phyloP scores from a whole-genome alignment of 495 filamentous ascomycete genomes.

The Aspergillus leporis region DNA sequence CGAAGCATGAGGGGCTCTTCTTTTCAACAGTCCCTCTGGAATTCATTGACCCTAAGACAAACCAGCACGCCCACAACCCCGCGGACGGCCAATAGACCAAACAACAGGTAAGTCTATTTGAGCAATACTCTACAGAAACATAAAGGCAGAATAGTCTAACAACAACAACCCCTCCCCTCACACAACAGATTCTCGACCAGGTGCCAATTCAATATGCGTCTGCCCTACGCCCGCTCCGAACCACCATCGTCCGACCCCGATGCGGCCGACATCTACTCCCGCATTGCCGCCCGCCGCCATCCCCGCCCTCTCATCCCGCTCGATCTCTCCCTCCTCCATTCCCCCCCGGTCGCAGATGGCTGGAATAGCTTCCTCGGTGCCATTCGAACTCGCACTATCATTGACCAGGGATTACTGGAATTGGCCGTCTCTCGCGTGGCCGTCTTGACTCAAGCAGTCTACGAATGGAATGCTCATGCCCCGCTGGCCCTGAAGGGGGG shows the following conservation, averaged over 20 bases:
- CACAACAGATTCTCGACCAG: not conserved
- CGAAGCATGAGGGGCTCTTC: not conserved
- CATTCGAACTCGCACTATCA: constrained; percentile 62
- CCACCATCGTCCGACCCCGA: constrained; percentile 33
- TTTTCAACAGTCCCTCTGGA: not conserved
- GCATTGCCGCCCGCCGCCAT: constrained; percentile 59
- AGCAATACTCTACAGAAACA: not conserved
- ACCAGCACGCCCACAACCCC: not conserved
- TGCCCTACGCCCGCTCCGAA: constrained; percentile 61
- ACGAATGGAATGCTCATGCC: constrained; percentile 78
- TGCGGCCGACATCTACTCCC: constrained; percentile 53
- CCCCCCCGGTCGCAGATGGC: constrained; percentile 67
- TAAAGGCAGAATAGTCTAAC: not conserved
- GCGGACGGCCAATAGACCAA: not conserved
- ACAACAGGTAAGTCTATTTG: not conserved
- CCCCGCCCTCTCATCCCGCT: constrained; percentile 65
- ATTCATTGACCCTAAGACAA: not conserved
- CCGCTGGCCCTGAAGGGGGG: constrained; percentile 57
- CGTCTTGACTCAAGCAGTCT: constrained; percentile 69
- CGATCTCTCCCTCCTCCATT: constrained; percentile 70
- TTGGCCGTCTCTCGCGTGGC: constrained; percentile 60
- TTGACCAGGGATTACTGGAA: constrained; percentile 56
- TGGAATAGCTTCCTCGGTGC: constrained; percentile 77
- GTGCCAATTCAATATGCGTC: constrained; percentile 53
- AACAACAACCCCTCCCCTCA: not conserved